Evolutionary conservation across 352 stramenopile species (phyloP).

Genomic region (Chrysophaeum taylorii): DNA sequence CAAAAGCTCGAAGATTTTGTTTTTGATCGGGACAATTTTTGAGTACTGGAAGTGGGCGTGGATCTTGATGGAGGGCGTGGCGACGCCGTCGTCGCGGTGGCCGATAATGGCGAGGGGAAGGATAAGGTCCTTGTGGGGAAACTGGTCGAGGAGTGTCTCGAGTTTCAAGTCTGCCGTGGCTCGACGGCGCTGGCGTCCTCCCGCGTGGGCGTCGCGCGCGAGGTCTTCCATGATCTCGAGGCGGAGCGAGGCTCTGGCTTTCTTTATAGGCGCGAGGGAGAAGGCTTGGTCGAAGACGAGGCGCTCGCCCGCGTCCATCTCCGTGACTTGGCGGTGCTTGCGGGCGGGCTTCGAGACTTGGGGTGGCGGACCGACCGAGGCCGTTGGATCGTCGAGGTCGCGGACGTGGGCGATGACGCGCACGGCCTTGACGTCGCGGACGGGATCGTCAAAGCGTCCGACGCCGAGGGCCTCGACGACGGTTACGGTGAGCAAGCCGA

Average conservation of each 20-base stretch:
- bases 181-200: no score
- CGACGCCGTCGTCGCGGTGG: not conserved
- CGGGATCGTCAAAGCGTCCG: not conserved
- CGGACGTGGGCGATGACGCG: not conserved
- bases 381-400: not conserved
- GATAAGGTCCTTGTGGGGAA: not conserved
- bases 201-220: not conserved
- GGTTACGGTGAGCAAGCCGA: not conserved
- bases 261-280: not conserved
- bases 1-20: not conserved
- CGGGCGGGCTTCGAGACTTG: not conserved
- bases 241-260: not conserved
- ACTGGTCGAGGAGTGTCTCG: not conserved
- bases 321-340: not conserved
- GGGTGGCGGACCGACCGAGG: not conserved
- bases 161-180: not conserved
- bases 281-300: conserved; percentile 3
- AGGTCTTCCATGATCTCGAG: conserved; percentile 6
- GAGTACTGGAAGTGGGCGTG: conserved; percentile 13
- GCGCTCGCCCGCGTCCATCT: not conserved
- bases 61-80: not conserved
- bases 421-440: not conserved
- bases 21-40: conserved; percentile 11
- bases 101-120: not conserved
- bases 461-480: not conserved